Evolutionary conservation across 148 eudicot species (phyloP).

Genomic region (Amaranthus palmeri): DNA sequence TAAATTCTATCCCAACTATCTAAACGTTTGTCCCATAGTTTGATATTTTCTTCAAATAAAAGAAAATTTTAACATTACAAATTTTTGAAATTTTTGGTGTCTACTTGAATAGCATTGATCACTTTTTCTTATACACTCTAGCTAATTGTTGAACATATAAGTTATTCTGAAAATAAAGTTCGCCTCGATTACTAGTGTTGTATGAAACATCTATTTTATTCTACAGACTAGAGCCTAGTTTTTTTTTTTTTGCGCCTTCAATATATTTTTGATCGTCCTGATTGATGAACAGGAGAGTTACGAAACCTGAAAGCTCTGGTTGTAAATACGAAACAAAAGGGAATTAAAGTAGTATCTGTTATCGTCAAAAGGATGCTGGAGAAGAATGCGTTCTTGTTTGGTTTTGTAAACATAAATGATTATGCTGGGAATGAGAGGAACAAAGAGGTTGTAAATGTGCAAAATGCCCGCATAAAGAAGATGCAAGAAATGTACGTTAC

Average conservation of each 20-base stretch:
- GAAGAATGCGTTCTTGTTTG: constrained; percentile 62
- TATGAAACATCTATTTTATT: not conserved
- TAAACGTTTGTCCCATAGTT: no score
- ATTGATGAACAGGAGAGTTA: constrained; percentile 50
- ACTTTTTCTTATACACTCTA: not conserved
- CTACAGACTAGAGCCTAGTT: not conserved
- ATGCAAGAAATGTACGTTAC: constrained; percentile 60
- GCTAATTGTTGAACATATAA: not conserved
- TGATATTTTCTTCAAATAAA: no score
- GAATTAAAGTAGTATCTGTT: constrained; percentile 44
- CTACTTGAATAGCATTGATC: no score
- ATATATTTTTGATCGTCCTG: constrained; percentile 11
- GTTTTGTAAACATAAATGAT: constrained; percentile 51
- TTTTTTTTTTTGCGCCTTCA: not conserved
- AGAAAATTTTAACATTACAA: no score
- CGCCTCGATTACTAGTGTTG: not conserved
- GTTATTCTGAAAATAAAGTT: constrained; percentile 1
- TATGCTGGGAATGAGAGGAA: constrained; percentile 58
- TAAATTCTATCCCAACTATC: no score
- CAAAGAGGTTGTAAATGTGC: constrained; percentile 51
- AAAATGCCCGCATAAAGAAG: constrained; percentile 55
- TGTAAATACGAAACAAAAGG: constrained; percentile 44
- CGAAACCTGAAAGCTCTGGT: constrained; percentile 50
- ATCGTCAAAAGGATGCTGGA: constrained; percentile 66
- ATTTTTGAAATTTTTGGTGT: no score